Base-by-base conservation (phyloP, 495 filamentous ascomycete species). In the Aspergillus indologenus region DNA sequence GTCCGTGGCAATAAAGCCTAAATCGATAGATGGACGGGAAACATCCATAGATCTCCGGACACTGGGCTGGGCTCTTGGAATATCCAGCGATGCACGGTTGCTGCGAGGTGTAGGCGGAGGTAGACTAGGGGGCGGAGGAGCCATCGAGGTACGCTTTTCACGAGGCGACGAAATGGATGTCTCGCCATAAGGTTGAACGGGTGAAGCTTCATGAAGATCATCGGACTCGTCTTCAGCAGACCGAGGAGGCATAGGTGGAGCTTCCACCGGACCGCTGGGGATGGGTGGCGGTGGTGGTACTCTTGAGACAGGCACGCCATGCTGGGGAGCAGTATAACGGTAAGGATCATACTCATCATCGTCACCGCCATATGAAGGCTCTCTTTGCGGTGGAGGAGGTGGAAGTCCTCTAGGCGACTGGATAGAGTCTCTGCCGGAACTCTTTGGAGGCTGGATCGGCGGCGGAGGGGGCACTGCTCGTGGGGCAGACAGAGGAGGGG, bases 1-100 rank as follows among this genome's bases (percentile, higher is more conserved):
- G 51, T 97, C 92, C 56, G 83, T 85, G 52, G 94, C 94, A 60
- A 98, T 90, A 68, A 80, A 94, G 8, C 90, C 87, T 43, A 84
- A 83, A 50, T 96, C 93, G 61, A 85, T 78, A 23, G 83, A 85
- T 5, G 84, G 79, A 31, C 87, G 81, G 31, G 77, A 61, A 40
- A 82, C 74, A 61, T 98, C 94, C 63, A 89, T 85, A 20, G 93
- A 97, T 62, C 87, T 79, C 53, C 90, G 83, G 21, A 76, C 68
- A 43, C 64, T 80, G 7, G 71, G 59, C 48, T 68, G 70, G 48
- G 65, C 63, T 56, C 89, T 81, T 45, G 82, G 74, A 17, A 87
- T 71, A 67, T 96, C 91, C 45, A 89, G 69, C 4, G 92, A 92
- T 70, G 87, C 83, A 57, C 89, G 83, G 42, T 74, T 70, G 24